These are phyloP conservation scores for Sordaria brevicollis DNA, from an alignment of 495 filamentous ascomycete species.

Conservation along the genomic window DNA sequence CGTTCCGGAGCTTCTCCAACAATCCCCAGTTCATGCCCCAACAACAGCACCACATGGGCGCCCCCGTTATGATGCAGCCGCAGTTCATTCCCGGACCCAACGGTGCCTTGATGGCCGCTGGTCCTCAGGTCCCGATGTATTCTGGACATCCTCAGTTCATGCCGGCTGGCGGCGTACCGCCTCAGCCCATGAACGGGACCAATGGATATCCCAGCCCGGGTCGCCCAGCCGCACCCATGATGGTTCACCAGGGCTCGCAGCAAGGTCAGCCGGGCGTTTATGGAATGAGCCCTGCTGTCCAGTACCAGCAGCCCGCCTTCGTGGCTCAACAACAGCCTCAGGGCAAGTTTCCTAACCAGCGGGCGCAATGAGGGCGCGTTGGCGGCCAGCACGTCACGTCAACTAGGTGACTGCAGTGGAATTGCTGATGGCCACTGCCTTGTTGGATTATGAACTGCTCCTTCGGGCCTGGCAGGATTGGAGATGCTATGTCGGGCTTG, in stretches of 20 bases:
- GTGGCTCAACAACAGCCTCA: slow-evolving; percentile 47
- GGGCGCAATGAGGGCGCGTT: slow-evolving; percentile 19
- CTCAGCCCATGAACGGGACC: slow-evolving; percentile 47
- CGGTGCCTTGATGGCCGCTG: slow-evolving; percentile 46
- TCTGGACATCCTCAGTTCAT: slow-evolving; percentile 52
- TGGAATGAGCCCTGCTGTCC: slow-evolving; percentile 54
- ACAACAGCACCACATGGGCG: slow-evolving; percentile 50
- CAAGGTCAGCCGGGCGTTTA: slow-evolving; percentile 58
- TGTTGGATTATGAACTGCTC: neutral
- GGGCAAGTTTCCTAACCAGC: slow-evolving; percentile 46
- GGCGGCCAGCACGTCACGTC: neutral
- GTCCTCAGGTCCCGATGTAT: slow-evolving; percentile 64
- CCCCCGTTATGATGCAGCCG: slow-evolving; percentile 73
- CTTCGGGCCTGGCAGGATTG: neutral
- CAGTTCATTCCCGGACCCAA: slow-evolving; percentile 44
- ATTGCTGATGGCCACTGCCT: neutral
- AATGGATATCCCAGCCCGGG: slow-evolving; percentile 81
- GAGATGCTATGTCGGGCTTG: neutral
- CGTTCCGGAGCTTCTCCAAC: slow-evolving; percentile 43
- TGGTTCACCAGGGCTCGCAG: slow-evolving; percentile 59
- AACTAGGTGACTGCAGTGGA: neutral
- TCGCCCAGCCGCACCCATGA: slow-evolving; percentile 71
- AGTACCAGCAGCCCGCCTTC: slow-evolving; percentile 59
- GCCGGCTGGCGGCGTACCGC: slow-evolving; percentile 49
- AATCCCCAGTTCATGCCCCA: slow-evolving; percentile 59